These are phyloP conservation scores for Plasmodium blacklocki DNA, from an alignment of 169 alveolate species.

Conservation along the genomic window DNA sequence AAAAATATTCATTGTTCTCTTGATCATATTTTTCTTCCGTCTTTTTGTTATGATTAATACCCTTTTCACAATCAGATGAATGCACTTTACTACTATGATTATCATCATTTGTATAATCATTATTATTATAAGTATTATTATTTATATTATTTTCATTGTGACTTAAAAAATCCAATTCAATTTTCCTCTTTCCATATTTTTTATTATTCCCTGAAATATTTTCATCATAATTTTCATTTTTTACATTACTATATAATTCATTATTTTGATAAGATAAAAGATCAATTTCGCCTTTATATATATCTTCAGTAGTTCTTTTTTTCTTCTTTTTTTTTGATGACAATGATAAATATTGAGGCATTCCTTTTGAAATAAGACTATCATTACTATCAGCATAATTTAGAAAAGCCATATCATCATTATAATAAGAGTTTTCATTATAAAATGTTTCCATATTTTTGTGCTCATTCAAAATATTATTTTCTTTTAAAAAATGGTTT, in stretches of 20 bases:
- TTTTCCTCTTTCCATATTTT: not conserved
- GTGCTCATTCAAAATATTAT: too few relatives aligned
- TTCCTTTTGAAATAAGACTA: too few relatives aligned
- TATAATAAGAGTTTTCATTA: not conserved
- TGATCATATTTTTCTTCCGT: not conserved
- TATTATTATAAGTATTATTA: not conserved
- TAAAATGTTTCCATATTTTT: too few relatives aligned
- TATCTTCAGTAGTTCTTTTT: slow-evolving; percentile 8
- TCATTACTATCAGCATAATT: not conserved
- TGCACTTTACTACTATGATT: not conserved
- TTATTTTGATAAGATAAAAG: not conserved
- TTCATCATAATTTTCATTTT: not conserved
- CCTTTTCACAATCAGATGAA: slow-evolving; percentile 19
- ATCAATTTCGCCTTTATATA: not conserved
- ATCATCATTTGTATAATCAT: slow-evolving; percentile 20
- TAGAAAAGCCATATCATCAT: not conserved
- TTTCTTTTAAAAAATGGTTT: too few relatives aligned
- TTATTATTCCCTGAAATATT: not conserved
- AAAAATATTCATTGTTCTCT: not conserved
- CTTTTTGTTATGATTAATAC: slow-evolving; percentile 6
- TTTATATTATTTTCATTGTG: not conserved
- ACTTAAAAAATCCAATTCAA: not conserved
- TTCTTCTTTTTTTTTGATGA: not conserved
- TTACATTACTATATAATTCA: slow-evolving; percentile 10
- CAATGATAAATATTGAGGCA: too few relatives aligned